A percentile compares a stretch with the other conserved stretches of the same genome.
phyloP scores from a whole-genome alignment of 2,329 filamentous ascomycete species.

The Aureobasidium sp. region DNA sequence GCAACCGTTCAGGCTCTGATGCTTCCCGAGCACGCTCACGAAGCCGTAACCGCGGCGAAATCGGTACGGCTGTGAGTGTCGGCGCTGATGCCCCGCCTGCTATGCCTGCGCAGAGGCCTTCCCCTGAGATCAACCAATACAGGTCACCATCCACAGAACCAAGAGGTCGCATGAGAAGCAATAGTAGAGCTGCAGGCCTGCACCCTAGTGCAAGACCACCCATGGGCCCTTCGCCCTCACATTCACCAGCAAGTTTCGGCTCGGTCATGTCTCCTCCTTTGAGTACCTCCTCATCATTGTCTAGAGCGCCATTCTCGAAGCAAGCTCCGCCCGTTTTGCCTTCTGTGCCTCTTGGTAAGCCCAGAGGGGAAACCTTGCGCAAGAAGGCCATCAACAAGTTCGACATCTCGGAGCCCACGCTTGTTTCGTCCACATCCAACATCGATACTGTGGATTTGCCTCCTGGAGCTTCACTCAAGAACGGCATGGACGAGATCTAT shows the following conservation, averaged over 20 bases:
- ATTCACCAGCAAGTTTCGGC: background rate
- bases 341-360: background rate
- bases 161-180: constrained; percentile 13
- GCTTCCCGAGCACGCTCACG: constrained; percentile 47
- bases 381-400: constrained; percentile 55
- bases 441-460: constrained; percentile 53
- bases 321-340: background rate
- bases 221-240: background rate
- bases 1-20: constrained; percentile 51
- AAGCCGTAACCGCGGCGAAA: constrained; percentile 49
- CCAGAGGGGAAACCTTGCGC: constrained; percentile 27
- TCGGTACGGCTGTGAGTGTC: constrained; percentile 34
- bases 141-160: background rate
- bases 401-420: constrained; percentile 55
- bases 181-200: constrained; percentile 8
- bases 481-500: constrained; percentile 37
- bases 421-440: constrained; percentile 50
- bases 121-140: constrained; percentile 19
- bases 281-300: background rate
- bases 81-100: constrained; percentile 16
- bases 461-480: constrained; percentile 47
- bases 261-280: constrained; percentile 8
- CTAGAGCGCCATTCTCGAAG: background rate
- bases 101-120: constrained; percentile 20
- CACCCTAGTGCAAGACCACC: background rate